Evolutionary conservation across 2,329 filamentous ascomycete genomes (phyloP).

Genomic region (Colletotrichum destructivum): DNA sequence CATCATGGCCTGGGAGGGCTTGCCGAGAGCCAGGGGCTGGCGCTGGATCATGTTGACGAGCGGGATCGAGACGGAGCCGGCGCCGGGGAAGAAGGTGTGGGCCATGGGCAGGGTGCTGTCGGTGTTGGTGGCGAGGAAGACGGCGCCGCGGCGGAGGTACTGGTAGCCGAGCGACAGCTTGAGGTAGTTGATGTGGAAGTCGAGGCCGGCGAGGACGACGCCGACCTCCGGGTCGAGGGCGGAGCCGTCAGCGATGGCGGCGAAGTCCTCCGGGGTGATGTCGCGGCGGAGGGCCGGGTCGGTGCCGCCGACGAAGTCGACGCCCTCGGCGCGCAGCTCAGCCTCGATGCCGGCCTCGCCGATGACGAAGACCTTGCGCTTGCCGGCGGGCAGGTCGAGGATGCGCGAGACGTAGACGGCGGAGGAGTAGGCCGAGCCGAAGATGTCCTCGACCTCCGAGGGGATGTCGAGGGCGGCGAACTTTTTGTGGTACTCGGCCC

Average conservation of each 20-base stretch:
- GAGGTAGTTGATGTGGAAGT: constrained; percentile 96
- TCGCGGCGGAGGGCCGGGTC: constrained; percentile 84
- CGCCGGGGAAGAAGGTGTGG: constrained; percentile 89
- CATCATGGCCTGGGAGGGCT: constrained; percentile 99
- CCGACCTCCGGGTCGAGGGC: constrained; percentile 90
- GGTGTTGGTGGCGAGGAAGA: constrained; percentile 93
- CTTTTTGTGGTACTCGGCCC: constrained; percentile 93
- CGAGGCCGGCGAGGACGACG: constrained; percentile 89
- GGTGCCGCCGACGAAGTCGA: constrained; percentile 89
- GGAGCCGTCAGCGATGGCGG: constrained; percentile 80
- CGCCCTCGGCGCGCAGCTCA: constrained; percentile 84
- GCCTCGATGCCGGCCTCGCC: constrained; percentile 93
- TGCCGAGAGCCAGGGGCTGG: constrained; percentile 86
- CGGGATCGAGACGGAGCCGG: constrained; percentile 85
- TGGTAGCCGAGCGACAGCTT: constrained; percentile 89
- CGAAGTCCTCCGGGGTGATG: constrained; percentile 85
- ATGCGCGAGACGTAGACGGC: constrained; percentile 97
- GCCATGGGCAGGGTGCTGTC: constrained; percentile 91
- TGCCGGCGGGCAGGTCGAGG: constrained; percentile 81
- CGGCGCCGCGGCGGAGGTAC: constrained; percentile 85
- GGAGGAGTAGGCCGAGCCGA: constrained; percentile 94
- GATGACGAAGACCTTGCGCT: constrained; percentile 94
- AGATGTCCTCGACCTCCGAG: constrained; percentile 88
- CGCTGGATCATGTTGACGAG: constrained; percentile 79
- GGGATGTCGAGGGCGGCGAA: constrained; percentile 86